Evolutionary conservation across 2,329 filamentous ascomycete species (phyloP), one percentile per base, ranked within the genome.

Genomic region (Purpureocillium takamizusanense): DNA sequence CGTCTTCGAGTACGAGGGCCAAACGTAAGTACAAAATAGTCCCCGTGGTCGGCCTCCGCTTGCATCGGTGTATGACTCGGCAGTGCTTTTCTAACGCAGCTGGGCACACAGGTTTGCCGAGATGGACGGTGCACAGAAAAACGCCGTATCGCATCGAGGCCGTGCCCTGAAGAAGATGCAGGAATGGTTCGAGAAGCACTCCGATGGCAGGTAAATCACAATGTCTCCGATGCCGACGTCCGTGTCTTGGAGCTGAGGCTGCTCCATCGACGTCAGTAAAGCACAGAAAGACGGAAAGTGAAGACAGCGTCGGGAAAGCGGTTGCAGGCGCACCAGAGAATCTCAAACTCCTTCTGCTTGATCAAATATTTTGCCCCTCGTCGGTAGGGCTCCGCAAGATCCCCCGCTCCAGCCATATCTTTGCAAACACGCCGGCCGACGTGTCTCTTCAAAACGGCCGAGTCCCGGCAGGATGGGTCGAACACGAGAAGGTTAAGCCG

Each of bases 1-100:
- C 2, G 83, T 94, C 47, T 98, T 98, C 53, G 92, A 98, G 65
- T 90, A 94, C 50, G 75, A 94, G 47, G 89, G 89, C 31, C 69
- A 86, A 63, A 98, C 92, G 67, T 78, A 59, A 55, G 73, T 62
- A 31, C 18, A 14, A n/a, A n/a, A n/a, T 11, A 5, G 4, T 29
- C 27, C 34, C 27, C 12, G n/a, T n/a, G n/a, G n/a, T n/a, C n/a
- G n/a, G n/a, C n/a, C n/a, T n/a, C n/a, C n/a, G n/a, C n/a, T n/a
- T n/a, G n/a, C n/a, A n/a, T n/a, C n/a, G n/a, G n/a, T n/a, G n/a
- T n/a, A n/a, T 28, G 12, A 6, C 17, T 33, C 10, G 2, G 9
- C 8, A 17, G 9, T n/a, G 12, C 4, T 25, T 17, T 28, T 28
- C 34, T 46, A 17, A 44, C 31, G 27, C 13, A 5, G 18, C 9